These are phyloP conservation scores for Coemansia sp. DNA, from an alignment of 192 early-diverging fungal genomes.

Conservation along the genomic window DNA sequence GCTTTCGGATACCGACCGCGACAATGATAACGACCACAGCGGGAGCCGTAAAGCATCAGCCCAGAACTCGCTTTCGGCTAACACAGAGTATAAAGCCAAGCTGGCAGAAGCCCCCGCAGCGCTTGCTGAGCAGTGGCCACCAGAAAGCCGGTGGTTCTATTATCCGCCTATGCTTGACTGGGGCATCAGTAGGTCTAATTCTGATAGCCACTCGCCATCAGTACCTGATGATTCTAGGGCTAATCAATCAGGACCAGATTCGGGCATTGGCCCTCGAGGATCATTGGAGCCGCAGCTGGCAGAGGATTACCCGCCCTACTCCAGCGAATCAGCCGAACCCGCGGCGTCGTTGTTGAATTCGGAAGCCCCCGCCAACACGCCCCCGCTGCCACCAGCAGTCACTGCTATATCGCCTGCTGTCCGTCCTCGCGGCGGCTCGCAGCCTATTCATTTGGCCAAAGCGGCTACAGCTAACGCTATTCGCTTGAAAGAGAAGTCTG, in stretches of 20 bases:
- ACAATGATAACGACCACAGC: constrained; percentile 16
- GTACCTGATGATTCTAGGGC: too few species aligned
- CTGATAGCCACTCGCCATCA: constrained; percentile 14
- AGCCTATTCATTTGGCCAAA: constrained; percentile 42
- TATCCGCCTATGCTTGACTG: constrained; percentile 40
- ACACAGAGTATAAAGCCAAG: too few species aligned
- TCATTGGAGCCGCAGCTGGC: too few species aligned
- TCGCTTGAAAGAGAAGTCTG: constrained; percentile 37
- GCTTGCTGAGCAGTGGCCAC: constrained; percentile 7
- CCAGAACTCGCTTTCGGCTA: constrained; percentile 8
- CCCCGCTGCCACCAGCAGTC: constrained; percentile 3
- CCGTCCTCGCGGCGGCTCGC: constrained; percentile 47
- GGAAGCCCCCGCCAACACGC: not conserved
- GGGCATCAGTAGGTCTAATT: not conserved
- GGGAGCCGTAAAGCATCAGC: not conserved
- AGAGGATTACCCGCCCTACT: not conserved
- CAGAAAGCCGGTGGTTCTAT: constrained; percentile 12
- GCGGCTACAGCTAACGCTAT: constrained; percentile 52
- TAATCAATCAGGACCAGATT: too few species aligned
- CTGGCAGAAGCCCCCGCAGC: not conserved
- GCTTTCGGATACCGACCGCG: constrained; percentile 23
- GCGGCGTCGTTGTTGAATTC: constrained; percentile 10
- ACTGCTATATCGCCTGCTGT: constrained; percentile 10
- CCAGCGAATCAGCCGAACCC: constrained; percentile 3
- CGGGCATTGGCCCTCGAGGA: too few species aligned